These are phyloP conservation scores for Digitaria exilis DNA, from an alignment of 202 grass and related monocot genomes.

Conservation along the genomic window DNA sequence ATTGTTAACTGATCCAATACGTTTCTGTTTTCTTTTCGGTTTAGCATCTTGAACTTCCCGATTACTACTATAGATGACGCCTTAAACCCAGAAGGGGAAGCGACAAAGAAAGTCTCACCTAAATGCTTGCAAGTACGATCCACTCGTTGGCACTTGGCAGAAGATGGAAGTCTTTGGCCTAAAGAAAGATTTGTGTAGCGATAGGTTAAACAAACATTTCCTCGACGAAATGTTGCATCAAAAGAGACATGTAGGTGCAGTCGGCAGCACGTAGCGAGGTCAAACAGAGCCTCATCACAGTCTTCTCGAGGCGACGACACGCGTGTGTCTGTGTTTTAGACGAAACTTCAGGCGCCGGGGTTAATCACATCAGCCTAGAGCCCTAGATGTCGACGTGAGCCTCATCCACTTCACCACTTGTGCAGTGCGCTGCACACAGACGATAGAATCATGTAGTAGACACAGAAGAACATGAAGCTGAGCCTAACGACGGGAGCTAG, in stretches of 20 bases:
- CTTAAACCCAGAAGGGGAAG: not conserved
- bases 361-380: not conserved
- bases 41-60: not conserved
- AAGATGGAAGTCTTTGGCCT: not conserved
- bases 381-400: slow-evolving; percentile 11
- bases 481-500: no score
- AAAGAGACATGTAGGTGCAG: slow-evolving; percentile 17
- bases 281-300: not conserved
- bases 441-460: no score
- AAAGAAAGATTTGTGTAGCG: not conserved
- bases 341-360: not conserved
- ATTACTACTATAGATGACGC: not conserved
- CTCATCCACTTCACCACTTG: slow-evolving; percentile 15
- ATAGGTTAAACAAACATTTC: not conserved
- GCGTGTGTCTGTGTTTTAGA: not conserved
- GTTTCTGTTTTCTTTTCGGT: not conserved
- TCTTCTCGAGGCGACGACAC: slow-evolving; percentile 5
- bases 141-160: not conserved
- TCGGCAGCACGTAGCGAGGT: not conserved
- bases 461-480: no score
- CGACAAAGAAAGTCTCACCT: not conserved
- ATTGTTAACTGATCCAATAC: not conserved
- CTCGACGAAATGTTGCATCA: not conserved
- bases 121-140: not conserved
- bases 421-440: not conserved